A percentile compares a stretch with the other conserved stretches of the same genome.
These are phyloP conservation scores for Glycine latifolia DNA, from an alignment of 306 rosid genomes.

Conservation along the genomic window DNA sequence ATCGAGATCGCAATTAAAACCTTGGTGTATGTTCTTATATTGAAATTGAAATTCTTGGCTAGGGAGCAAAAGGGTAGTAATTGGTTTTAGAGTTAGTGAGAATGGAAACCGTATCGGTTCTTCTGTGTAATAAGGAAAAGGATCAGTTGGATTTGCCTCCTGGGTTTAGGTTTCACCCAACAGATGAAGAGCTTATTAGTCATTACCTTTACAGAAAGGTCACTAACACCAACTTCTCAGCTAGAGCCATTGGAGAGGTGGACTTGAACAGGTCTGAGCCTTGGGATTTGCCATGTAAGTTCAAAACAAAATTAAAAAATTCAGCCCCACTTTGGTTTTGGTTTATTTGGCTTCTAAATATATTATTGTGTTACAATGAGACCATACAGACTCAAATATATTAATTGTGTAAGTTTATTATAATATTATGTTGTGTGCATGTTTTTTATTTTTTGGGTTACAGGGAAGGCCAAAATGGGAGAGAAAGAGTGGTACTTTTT, in stretches of 20 bases:
- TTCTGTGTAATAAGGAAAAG: constrained; percentile 32
- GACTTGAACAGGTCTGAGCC: constrained; percentile 58
- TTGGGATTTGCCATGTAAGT: constrained; percentile 63
- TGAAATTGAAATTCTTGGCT: neutral
- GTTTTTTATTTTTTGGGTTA: constrained; percentile 2
- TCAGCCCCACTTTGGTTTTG: no score
- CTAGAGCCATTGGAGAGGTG: constrained; percentile 60
- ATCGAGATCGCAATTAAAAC: neutral
- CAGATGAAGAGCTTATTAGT: constrained; percentile 63
- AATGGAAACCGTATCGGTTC: constrained; percentile 40
- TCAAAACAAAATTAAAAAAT: neutral
- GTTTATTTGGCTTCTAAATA: no score
- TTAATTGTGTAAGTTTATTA: neutral
- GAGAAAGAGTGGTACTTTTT: constrained; percentile 60
- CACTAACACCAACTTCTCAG: constrained; percentile 55
- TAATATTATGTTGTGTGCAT: neutral
- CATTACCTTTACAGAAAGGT: constrained; percentile 61
- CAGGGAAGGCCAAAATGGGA: constrained; percentile 60
- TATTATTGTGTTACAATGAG: no score
- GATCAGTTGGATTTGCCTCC: constrained; percentile 54
- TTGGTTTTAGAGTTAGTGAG: constrained; percentile 17
- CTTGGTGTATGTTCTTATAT: neutral
- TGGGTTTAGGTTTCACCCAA: constrained; percentile 60
- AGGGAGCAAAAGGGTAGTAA: neutral
- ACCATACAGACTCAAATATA: no score